A percentile compares a stretch with the other conserved stretches of the same genome.
Evolutionary conservation across 2,329 filamentous ascomycete genomes (phyloP).

Genomic region (Phaeophleospora eucalypticola): DNA sequence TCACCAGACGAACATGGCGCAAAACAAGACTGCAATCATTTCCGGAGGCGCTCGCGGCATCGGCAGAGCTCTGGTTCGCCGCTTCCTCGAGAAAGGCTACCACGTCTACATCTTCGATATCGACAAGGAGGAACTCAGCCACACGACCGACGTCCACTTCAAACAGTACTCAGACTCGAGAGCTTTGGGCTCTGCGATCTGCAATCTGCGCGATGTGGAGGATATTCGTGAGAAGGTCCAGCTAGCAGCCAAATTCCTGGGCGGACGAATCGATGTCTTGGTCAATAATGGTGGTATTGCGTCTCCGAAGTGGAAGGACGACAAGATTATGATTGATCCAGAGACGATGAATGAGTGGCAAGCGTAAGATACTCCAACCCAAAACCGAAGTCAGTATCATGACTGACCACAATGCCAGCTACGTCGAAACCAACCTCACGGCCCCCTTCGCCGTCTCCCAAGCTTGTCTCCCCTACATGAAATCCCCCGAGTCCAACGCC

Average conservation of each 20-base stretch:
- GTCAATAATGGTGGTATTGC: slow-evolving; percentile 41
- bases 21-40: slow-evolving; percentile 24
- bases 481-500: slow-evolving; percentile 15
- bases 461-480: slow-evolving; percentile 31
- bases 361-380: slow-evolving; percentile 11
- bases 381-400: neutral
- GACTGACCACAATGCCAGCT: slow-evolving; percentile 15
- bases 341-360: slow-evolving; percentile 36
- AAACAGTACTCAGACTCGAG: slow-evolving; percentile 21
- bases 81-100: slow-evolving; percentile 36
- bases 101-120: slow-evolving; percentile 40
- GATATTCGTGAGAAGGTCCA: slow-evolving; percentile 32
- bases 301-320: slow-evolving; percentile 31
- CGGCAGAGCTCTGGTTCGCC: slow-evolving; percentile 31
- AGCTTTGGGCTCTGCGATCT: slow-evolving; percentile 19
- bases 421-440: slow-evolving; percentile 39
- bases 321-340: slow-evolving; percentile 30
- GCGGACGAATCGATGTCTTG: slow-evolving; percentile 33
- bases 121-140: slow-evolving; percentile 35
- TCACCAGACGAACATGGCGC: no score
- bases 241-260: slow-evolving; percentile 33
- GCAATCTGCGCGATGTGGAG: slow-evolving; percentile 32
- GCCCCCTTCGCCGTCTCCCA: slow-evolving; percentile 31
- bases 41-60: slow-evolving; percentile 35
- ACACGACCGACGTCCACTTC: slow-evolving; percentile 31